Base-by-base conservation (phyloP, 2,329 filamentous ascomycete genomes). In the Leptographium lundbergii region DNA sequence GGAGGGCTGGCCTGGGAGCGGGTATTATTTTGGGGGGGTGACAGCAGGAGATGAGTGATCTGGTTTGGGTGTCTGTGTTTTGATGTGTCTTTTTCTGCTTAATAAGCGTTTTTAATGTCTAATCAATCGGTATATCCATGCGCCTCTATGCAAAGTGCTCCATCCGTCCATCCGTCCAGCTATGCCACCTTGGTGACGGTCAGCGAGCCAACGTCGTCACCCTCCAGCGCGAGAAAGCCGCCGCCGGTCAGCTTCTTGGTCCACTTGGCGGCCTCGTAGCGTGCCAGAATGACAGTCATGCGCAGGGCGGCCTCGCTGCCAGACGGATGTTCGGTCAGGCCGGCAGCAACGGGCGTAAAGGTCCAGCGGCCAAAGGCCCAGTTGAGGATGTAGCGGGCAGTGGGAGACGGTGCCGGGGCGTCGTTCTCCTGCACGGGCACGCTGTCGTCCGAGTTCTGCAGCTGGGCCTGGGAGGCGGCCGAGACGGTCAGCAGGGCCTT, bases 341-440 rank as follows among this genome's bases (percentile, higher is more conserved):
- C 67, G 9, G 69, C 69, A 0, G 70, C 67, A 4, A 79, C 67
- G 5, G 81, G 77, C 1, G 91, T 95, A 68, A 92, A 96, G 0
- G 85, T 95, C 92, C 94, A 99, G 34, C 94, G 81, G 0, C 91
- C 91, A 73, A 99, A 99, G 0, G 94, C 94, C 94, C 94, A 99
- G 71, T 99, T 99, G 61, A 99, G 80, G 52, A 99, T 96, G 69
- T 94, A 96, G 59, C 88, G 78, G 2, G 67, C 2, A 14, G 34
- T n/a, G 36, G 36, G 9, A 17, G 36, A 39, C 14, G 47, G 2
- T 5, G 22, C 22, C 4, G 47, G 11, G n/a, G 9, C 32, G 32
- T 19, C 48, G 24, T 1, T 69, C 10, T 67, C 59, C 3, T 17
- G 10, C 3, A 72, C 65, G 17, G 39, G 24, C 7, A 64, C 60